Conservation (phyloP, 2,329 filamentous ascomycete species). For the Grosmannia serpens region DNA sequence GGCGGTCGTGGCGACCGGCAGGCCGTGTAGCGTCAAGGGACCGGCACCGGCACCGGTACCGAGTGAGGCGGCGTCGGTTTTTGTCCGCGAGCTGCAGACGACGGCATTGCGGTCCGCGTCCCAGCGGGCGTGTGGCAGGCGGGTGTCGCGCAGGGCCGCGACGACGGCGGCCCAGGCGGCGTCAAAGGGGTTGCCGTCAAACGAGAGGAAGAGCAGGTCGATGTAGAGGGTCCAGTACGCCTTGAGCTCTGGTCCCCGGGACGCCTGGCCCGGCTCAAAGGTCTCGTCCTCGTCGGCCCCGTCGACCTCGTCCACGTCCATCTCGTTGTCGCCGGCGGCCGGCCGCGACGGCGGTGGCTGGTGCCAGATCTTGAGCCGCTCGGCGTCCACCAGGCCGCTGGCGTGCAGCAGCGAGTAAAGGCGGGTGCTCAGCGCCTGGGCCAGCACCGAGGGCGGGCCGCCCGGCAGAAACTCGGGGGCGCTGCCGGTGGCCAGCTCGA, state of each 20-base stretch:
- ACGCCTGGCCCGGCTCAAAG: background rate
- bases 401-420: slow-evolving; percentile 66
- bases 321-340: slow-evolving; percentile 18
- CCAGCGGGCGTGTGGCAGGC: slow-evolving; percentile 69
- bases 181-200: slow-evolving; percentile 87
- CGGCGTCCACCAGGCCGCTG: slow-evolving; percentile 52
- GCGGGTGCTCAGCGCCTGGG: slow-evolving; percentile 75
- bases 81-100: slow-evolving; percentile 46
- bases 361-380: slow-evolving; percentile 65
- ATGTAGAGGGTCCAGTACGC: slow-evolving; percentile 95
- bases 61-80: background rate
- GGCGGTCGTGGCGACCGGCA: slow-evolving; percentile 69
- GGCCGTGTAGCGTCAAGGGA: slow-evolving; percentile 46
- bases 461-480: slow-evolving; percentile 78
- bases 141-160: slow-evolving; percentile 68
- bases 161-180: slow-evolving; percentile 77
- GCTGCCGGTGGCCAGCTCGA: slow-evolving; percentile 84
- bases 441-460: slow-evolving; percentile 64
- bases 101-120: slow-evolving; percentile 71
- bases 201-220: slow-evolving; percentile 85
- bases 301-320: slow-evolving; percentile 13
- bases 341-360: slow-evolving; percentile 26
- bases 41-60: background rate
- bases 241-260: slow-evolving; percentile 39
- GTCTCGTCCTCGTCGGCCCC: slow-evolving; percentile 23